phyloP scores from a whole-genome alignment of 208 protist genomes.

The Leishmania tropica region DNA sequence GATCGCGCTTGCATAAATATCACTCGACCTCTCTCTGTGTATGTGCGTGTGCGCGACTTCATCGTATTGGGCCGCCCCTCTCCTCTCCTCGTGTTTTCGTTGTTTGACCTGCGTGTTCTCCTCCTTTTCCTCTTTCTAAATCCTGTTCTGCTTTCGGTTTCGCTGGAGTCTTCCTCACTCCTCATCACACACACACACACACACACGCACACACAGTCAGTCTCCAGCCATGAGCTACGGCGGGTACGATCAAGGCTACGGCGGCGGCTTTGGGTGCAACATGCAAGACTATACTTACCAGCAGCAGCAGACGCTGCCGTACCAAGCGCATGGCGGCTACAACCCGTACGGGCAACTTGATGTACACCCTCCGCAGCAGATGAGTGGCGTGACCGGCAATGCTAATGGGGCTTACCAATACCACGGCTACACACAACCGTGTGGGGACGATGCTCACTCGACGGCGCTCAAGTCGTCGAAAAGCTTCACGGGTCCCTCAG shows the following conservation, averaged over 20 bases:
- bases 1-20: neutral
- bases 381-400: slow-evolving; percentile 12
- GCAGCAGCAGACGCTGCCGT: slow-evolving; percentile 10
- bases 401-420: neutral
- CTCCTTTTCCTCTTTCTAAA: neutral
- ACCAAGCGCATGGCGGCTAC: slow-evolving; percentile 12
- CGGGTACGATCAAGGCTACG: slow-evolving; percentile 24
- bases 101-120: neutral
- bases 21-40: neutral
- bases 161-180: neutral
- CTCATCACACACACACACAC: no score
- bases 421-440: slow-evolving; percentile 2
- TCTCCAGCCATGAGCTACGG: slow-evolving; percentile 25
- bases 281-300: slow-evolving; percentile 19
- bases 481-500: slow-evolving; percentile 44
- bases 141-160: neutral
- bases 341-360: slow-evolving; percentile 17
- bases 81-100: neutral
- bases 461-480: slow-evolving; percentile 31
- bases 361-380: slow-evolving; percentile 17
- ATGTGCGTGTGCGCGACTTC: neutral
- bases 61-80: neutral
- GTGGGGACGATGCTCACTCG: neutral
- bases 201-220: neutral
- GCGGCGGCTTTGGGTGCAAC: slow-evolving; percentile 1